Evolutionary conservation across 2,329 filamentous ascomycete species (phyloP), one percentile per base, ranked within the genome.

Genomic region (Colletotrichum neosansevieriae): DNA sequence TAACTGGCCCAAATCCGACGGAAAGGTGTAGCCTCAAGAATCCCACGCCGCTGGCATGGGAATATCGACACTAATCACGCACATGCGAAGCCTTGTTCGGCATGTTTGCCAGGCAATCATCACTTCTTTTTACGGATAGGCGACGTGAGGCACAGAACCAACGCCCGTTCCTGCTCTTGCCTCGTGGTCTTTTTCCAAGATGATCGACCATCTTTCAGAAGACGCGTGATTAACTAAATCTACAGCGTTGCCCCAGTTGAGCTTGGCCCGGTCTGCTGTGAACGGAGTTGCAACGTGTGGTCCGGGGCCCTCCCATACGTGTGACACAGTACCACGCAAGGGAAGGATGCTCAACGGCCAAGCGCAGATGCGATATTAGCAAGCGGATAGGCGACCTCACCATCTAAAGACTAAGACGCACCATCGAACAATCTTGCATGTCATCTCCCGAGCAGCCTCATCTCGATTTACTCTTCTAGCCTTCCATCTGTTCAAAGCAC

Each of bases 311-410:
- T 17, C 32, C 32, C 19, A 50, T 32, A 42, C 34, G 45, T 19
- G 13, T 51, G 10, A 58, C 53, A 67, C 59, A 53, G 40, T 29
- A 40, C 40, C 63, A 56, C 63, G 21, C 63, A 56, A 62, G 58
- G 58, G 49, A 44, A 49, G 17, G 42, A 34, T 6, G 32, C 58
- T 29, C 29, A 29, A 19, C 12, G 5, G 13, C 44, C 42, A 44
- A 44, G 17, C 15, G 42, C 50, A 49, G 21, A 51, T 32, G 13
- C 21, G 34, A 24, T 29, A 56, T 49, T 21, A 15, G 10, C 36
- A 24, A 51, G 11, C 15, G 11, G 36, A n/a, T 2, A 11, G 17
- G 6, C 11, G 21, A 24, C 34, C 13, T 29, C 17, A 7, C 36
- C 15, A 29, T 6, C 13, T 17, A 7, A 32, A 15, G 3, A 21